Evolutionary conservation across 495 filamentous ascomycete species (phyloP).

Genomic region (Amniculicola lignicola): DNA sequence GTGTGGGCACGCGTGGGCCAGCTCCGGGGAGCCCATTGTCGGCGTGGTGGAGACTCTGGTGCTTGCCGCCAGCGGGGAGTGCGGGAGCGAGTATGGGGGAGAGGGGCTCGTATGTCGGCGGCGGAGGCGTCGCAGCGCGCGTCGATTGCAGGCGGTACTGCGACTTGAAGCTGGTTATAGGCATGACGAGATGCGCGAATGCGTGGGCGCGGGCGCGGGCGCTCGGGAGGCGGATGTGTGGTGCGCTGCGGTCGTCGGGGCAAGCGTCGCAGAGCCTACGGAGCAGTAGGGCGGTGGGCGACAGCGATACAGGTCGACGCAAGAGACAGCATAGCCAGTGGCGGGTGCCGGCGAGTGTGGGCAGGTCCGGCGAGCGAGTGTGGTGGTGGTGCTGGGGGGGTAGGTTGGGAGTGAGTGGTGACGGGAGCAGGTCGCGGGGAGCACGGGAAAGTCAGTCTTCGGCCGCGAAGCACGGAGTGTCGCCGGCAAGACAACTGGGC

Average conservation of each 20-base stretch:
- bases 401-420: background rate
- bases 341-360: background rate
- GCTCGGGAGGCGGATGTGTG: background rate
- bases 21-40: slow-evolving; percentile 3
- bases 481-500: background rate
- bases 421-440: background rate
- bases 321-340: slow-evolving; percentile 26
- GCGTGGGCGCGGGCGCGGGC: slow-evolving; percentile 2
- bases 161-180: slow-evolving; percentile 23
- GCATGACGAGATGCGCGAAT: slow-evolving; percentile 19
- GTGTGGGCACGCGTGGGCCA: background rate
- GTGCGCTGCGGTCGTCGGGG: slow-evolving; percentile 21
- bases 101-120: slow-evolving; percentile 39
- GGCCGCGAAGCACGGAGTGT: background rate
- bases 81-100: slow-evolving; percentile 30
- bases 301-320: slow-evolving; percentile 2
- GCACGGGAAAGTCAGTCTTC: background rate
- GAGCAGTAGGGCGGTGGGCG: slow-evolving; percentile 9
- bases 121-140: slow-evolving; percentile 37
- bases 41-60: background rate
- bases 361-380: slow-evolving; percentile 15
- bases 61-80: slow-evolving; percentile 14
- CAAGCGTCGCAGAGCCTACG: slow-evolving; percentile 19
- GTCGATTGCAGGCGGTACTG: slow-evolving; percentile 21
- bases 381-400: background rate